phyloP scores from a whole-genome alignment of 2,329 filamentous ascomycete species.

The Nothophoma quercina region DNA sequence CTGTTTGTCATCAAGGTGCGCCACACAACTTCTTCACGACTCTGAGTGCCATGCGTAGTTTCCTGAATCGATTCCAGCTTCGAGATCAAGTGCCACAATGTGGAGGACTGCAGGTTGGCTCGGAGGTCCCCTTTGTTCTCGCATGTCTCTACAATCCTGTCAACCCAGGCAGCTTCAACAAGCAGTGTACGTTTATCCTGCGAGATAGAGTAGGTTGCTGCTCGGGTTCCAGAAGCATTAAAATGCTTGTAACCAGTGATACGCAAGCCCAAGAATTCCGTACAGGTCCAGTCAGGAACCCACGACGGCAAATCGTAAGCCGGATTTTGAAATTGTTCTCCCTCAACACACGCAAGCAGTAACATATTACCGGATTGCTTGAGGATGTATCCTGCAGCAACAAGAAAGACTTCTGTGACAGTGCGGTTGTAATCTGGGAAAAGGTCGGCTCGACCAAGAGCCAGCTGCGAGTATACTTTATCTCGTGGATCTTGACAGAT shows the following conservation, averaged over 20 bases:
- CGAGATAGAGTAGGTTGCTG: not conserved
- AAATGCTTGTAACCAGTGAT: slow-evolving; percentile 24
- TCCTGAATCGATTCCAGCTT: slow-evolving; percentile 3
- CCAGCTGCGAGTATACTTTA: slow-evolving; percentile 29
- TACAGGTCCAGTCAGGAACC: slow-evolving; percentile 29
- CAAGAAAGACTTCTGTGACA: slow-evolving; percentile 19
- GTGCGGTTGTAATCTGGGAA: slow-evolving; percentile 18
- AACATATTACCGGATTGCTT: slow-evolving; percentile 19
- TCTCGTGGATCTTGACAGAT: slow-evolving; percentile 24
- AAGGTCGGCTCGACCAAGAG: slow-evolving; percentile 17
- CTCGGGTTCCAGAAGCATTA: slow-evolving; percentile 4
- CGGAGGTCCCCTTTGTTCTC: slow-evolving; percentile 14
- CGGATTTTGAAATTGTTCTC: slow-evolving; percentile 19
- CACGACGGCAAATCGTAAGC: slow-evolving; percentile 24
- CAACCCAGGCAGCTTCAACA: slow-evolving; percentile 11
- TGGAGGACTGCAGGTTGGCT: slow-evolving; percentile 3
- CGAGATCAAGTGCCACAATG: slow-evolving; percentile 17
- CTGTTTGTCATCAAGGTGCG: slow-evolving; percentile 22
- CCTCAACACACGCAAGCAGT: slow-evolving; percentile 25
- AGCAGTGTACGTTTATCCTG: slow-evolving; percentile 7
- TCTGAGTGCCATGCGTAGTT: slow-evolving; percentile 9
- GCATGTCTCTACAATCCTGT: slow-evolving; percentile 11
- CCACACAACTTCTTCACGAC: slow-evolving; percentile 21
- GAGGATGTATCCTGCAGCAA: slow-evolving; percentile 25
- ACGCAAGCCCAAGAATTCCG: slow-evolving; percentile 15